These are phyloP conservation scores for Agarophyton chilense DNA, from an alignment of 23 red algal genomes.

Conservation along the genomic window DNA sequence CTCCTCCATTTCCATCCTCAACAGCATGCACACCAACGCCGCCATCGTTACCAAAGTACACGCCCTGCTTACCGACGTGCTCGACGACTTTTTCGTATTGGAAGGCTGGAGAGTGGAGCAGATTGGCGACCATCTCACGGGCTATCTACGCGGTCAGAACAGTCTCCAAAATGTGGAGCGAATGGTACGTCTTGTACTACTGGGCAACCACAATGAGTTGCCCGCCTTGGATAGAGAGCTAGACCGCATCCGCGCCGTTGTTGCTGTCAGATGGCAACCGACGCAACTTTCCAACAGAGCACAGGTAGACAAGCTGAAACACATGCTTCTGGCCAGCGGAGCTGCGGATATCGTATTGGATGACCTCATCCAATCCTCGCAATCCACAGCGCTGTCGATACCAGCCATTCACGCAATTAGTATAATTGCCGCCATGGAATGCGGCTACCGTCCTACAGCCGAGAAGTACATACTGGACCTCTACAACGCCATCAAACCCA, in stretches of 20 bases:
- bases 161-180: conserved; percentile 11
- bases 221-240: conserved; percentile 8
- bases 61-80: neutral
- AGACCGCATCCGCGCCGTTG: neutral
- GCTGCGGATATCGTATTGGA: neutral
- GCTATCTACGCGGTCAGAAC: neutral
- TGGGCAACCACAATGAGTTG: conserved; percentile 3
- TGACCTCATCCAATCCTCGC: neutral
- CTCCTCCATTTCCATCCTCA: conserved; percentile 2
- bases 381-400: conserved; percentile 8
- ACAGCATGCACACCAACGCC: neutral
- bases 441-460: neutral
- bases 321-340: neutral
- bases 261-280: neutral
- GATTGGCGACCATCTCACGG: conserved; percentile 3
- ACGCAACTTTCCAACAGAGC: neutral
- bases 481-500: conserved; percentile 8
- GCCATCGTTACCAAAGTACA: neutral
- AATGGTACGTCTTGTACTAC: neutral
- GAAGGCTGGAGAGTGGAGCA: conserved; percentile 13
- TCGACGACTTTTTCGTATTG: neutral
- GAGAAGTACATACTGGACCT: conserved; percentile 11
- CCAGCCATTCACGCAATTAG: neutral
- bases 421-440: conserved; percentile 13
- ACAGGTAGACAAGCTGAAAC: conserved; percentile 8